Evolutionary conservation across 2,329 filamentous ascomycete genomes (phyloP).

Genomic region (Colletotrichum coccodes): DNA sequence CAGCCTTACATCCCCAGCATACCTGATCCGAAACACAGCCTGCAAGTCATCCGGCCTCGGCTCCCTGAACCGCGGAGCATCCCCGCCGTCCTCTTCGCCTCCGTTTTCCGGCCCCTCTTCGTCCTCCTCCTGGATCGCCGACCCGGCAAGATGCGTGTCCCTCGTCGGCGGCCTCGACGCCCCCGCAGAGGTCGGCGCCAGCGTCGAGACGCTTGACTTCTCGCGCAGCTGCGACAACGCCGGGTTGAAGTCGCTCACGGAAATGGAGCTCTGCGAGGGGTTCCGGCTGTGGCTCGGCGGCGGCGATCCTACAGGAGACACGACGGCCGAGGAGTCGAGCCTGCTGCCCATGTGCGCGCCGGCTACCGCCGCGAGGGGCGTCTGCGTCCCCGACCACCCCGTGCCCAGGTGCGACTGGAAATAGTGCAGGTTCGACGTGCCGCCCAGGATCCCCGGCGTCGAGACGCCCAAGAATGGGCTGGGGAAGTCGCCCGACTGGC

Average conservation of each 20-base stretch:
- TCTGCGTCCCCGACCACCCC: slow-evolving; percentile 79
- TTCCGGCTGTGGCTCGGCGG: slow-evolving; percentile 52
- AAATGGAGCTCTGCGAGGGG: slow-evolving; percentile 58
- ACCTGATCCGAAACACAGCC: slow-evolving; percentile 89
- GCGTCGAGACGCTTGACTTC: slow-evolving; percentile 71
- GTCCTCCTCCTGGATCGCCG: slow-evolving; percentile 50
- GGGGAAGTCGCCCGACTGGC: slow-evolving; percentile 52
- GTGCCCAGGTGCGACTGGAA: slow-evolving; percentile 82
- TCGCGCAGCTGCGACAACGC: slow-evolving; percentile 53
- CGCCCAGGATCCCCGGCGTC: slow-evolving; percentile 74
- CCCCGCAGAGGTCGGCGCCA: slow-evolving; percentile 64
- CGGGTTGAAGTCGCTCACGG: slow-evolving; percentile 51
- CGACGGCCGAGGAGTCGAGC: slow-evolving; percentile 25
- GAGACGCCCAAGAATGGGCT: slow-evolving; percentile 68
- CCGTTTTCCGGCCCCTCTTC: slow-evolving; percentile 35
- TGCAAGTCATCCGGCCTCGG: slow-evolving; percentile 88
- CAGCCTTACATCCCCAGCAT: slow-evolving; percentile 87
- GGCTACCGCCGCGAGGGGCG: slow-evolving; percentile 82
- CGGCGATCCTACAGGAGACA: slow-evolving; percentile 22
- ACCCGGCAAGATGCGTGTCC: slow-evolving; percentile 50
- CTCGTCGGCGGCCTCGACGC: slow-evolving; percentile 68
- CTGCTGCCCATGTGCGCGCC: slow-evolving; percentile 63
- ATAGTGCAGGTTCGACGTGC: slow-evolving; percentile 82
- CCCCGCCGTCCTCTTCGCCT: slow-evolving; percentile 37
- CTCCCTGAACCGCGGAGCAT: slow-evolving; percentile 70